Conservation (phyloP, 768 basidiomycete species). For the Termitomyces sp. region DNA sequence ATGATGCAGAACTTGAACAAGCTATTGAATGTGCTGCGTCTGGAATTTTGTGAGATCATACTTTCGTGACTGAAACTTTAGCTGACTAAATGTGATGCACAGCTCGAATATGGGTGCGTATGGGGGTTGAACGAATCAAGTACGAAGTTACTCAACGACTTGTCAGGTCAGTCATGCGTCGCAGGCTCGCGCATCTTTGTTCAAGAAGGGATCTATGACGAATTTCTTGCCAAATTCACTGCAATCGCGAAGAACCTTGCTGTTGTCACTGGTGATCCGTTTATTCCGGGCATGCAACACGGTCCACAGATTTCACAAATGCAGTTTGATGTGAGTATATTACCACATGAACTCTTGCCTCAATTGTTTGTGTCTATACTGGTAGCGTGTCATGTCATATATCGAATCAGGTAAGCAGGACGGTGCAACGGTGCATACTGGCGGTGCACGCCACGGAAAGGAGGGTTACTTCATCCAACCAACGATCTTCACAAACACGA, state of each 20-base stretch:
- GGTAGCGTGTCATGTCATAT: slow-evolving; percentile 63
- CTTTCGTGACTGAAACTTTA: background rate
- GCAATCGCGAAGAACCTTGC: slow-evolving; percentile 42
- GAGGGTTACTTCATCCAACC: no score
- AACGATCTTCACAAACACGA: no score
- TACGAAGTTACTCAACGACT: no score
- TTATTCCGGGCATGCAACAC: slow-evolving; percentile 47
- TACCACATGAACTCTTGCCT: no score
- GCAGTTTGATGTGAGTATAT: no score
- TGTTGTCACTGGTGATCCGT: slow-evolving; percentile 55
- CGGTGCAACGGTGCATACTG: slow-evolving; percentile 58
- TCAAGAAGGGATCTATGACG: slow-evolving; percentile 72
- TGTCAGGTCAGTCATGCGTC: slow-evolving; percentile 55
- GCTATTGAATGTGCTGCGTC: slow-evolving; percentile 69
- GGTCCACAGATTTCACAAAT: slow-evolving; percentile 67
- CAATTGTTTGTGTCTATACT: no score
- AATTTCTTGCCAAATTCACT: slow-evolving; percentile 60
- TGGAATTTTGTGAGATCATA: slow-evolving; percentile 63
- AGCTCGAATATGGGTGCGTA: slow-evolving; percentile 31
- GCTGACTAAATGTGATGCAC: background rate
- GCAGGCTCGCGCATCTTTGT: slow-evolving; percentile 84
- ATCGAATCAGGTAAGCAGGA: no score
- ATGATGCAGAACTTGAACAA: slow-evolving; percentile 67
- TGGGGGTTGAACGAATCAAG: no score
- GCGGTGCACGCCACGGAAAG: slow-evolving; percentile 51